Evolutionary conservation across 345 rosid species (phyloP).

Genomic region (Aethionema arabicum): DNA sequence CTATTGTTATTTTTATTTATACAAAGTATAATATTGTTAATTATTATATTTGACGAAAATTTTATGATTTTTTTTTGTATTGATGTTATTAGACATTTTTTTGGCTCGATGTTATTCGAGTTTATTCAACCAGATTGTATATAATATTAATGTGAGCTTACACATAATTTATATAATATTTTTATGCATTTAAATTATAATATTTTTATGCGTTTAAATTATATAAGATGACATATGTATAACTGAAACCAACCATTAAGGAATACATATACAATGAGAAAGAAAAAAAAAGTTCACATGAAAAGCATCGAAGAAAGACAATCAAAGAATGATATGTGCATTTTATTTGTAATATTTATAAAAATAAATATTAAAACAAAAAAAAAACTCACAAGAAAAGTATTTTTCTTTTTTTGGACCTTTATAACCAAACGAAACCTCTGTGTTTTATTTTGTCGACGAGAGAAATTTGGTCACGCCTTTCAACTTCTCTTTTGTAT

Average conservation of each 20-base stretch:
- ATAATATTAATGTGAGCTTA: no score
- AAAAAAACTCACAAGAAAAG: conserved; percentile 29
- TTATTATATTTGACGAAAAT: no score
- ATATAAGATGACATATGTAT: neutral
- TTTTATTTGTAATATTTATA: no score
- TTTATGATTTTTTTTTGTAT: no score
- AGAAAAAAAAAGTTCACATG: conserved; percentile 29
- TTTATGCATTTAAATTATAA: neutral
- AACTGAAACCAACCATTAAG: conserved; percentile 20
- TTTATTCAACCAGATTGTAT: no score
- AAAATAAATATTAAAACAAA: neutral
- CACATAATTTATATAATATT: neutral
- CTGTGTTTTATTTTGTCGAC: conserved; percentile 29
- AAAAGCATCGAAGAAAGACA: conserved; percentile 27
- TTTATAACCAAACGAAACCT: conserved; percentile 34
- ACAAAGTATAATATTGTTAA: no score
- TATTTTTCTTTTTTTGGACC: conserved; percentile 11
- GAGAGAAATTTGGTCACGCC: conserved; percentile 29
- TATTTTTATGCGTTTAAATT: conserved; percentile 1
- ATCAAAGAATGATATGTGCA: neutral
- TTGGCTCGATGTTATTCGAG: no score
- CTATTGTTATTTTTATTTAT: no score
- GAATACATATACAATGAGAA: neutral
- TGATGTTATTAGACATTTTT: no score
- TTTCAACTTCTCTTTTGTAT: conserved; percentile 7